Percentiles rank a stretch among this genome's conserved stretches.
These are phyloP conservation scores for Rhododendron mucronatum DNA, from an alignment of 148 eudicot genomes.

Conservation along the genomic window DNA sequence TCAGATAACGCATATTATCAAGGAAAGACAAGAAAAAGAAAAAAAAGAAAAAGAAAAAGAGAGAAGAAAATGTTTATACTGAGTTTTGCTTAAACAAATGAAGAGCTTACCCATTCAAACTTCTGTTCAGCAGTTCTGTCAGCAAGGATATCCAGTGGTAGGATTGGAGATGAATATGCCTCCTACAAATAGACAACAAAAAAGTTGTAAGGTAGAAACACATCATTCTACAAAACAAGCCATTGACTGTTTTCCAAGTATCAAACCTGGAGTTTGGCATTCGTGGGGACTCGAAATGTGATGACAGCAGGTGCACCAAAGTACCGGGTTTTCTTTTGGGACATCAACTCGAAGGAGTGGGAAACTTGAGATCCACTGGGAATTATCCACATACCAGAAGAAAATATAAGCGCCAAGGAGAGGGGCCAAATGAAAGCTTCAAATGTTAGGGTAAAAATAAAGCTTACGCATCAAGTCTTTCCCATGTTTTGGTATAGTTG, in stretches of 20 bases:
- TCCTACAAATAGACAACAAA: conserved; percentile 27
- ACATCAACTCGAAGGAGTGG: conserved; percentile 52
- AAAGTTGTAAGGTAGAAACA: background rate
- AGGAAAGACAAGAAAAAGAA: background rate
- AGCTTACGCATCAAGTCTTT: conserved; percentile 54
- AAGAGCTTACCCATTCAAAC: conserved; percentile 38
- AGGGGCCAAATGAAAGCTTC: background rate
- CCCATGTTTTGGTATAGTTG: conserved; percentile 58
- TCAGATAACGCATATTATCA: background rate
- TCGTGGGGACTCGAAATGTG: conserved; percentile 45
- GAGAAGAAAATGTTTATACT: background rate
- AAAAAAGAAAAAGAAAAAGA: too few species aligned
- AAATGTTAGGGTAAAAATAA: background rate
- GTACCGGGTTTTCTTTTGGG: conserved; percentile 40
- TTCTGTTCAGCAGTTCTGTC: conserved; percentile 26
- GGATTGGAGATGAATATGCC: conserved; percentile 56
- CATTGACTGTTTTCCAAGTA: background rate
- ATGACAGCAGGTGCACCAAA: conserved; percentile 52
- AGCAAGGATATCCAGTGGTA: conserved; percentile 39
- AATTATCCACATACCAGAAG: conserved; percentile 6
- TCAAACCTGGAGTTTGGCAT: conserved; percentile 44
- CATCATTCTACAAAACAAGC: background rate
- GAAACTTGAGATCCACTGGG: conserved; percentile 50
- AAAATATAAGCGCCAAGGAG: background rate
- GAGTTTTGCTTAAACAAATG: background rate